These are phyloP conservation scores for Flaveria sonorensis DNA, from an alignment of 129 eudicot genomes.

Conservation along the genomic window DNA sequence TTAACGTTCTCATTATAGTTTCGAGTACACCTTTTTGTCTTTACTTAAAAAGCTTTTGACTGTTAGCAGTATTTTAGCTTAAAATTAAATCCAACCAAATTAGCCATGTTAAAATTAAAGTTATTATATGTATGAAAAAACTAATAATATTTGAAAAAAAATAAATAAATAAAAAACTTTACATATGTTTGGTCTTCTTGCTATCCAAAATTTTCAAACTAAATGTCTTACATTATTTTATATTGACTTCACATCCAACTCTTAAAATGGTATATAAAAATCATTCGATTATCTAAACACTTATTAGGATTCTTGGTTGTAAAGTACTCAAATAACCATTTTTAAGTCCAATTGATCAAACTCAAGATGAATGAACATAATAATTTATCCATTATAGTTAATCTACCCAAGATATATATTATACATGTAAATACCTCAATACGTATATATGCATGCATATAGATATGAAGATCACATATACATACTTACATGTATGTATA, in stretches of 20 bases:
- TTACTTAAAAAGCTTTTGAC: background rate
- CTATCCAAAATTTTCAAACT: background rate
- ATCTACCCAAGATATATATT: background rate
- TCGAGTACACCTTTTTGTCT: background rate
- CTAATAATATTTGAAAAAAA: background rate
- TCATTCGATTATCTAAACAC: background rate
- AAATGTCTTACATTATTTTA: background rate
- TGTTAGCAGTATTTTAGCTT: background rate
- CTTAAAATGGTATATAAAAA: too few species aligned
- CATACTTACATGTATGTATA: too few species aligned
- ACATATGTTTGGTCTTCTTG: background rate
- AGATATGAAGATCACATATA: too few species aligned
- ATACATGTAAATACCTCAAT: background rate
- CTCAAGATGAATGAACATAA: background rate
- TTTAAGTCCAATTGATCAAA: background rate
- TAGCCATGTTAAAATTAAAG: background rate
- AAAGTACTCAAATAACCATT: background rate
- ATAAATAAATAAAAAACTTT: background rate
- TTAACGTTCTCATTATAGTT: background rate
- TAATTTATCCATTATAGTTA: background rate
- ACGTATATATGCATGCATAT: too few species aligned
- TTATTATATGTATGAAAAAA: background rate
- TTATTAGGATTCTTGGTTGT: background rate
- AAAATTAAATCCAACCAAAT: background rate
- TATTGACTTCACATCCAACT: too few species aligned